Conservation (phyloP, 2,329 filamentous ascomycete genomes). For the Fusarium tjaetaba region DNA sequence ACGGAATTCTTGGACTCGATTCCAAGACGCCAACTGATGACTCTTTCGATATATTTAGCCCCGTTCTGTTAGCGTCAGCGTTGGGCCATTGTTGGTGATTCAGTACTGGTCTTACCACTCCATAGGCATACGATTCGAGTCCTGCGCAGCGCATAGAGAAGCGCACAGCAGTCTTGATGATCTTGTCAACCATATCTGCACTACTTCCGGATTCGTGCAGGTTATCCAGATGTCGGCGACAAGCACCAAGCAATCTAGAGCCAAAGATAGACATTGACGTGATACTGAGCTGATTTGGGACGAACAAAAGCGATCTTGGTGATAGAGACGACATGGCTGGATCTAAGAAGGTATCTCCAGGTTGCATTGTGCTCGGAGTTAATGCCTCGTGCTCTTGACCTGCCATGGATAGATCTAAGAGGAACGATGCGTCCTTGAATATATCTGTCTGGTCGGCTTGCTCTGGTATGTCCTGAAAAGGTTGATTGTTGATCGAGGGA, state of each 20-base stretch:
- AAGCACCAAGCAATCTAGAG: background rate
- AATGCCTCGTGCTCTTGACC: background rate
- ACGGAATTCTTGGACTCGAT: background rate
- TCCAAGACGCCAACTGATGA: background rate
- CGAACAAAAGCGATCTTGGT: background rate
- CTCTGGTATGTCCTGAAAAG: background rate
- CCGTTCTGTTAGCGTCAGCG: background rate
- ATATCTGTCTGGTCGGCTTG: background rate
- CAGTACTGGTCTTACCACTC: background rate
- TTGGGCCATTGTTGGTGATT: background rate
- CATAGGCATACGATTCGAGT: background rate
- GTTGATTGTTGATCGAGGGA: background rate
- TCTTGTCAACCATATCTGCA: background rate
- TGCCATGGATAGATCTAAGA: background rate
- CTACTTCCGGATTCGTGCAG: background rate
- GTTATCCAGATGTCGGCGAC: background rate
- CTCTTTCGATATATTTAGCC: background rate
- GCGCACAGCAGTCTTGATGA: background rate
- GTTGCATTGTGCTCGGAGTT: background rate
- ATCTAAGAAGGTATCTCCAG: background rate
- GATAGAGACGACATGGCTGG: background rate
- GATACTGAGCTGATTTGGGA: background rate
- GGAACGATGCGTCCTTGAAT: background rate
- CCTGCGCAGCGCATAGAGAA: background rate
- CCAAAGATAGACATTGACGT: background rate